Evolutionary conservation across 441 rosid species (phyloP), one percentile per base, ranked within the genome.

Genomic region (Sinapis alba): DNA sequence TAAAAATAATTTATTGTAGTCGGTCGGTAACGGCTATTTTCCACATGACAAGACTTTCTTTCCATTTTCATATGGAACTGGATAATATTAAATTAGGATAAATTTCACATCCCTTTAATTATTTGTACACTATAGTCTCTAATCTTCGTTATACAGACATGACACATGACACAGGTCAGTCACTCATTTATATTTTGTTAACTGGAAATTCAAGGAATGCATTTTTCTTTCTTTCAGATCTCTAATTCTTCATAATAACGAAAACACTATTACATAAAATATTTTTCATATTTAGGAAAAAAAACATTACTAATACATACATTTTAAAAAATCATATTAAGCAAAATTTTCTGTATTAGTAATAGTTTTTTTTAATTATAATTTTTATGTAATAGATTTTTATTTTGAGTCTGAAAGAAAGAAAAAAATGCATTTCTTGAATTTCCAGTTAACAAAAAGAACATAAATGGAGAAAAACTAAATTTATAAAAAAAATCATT

Each of bases 1-100:
- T 43, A 43, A 43, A 28, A 64, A 16, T 8, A 6, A 8, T 15
- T 27, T 12, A 13, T 18, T 9, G 32, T 13, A 36, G 30, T 54
- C 43, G 20, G 30, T 54, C 43, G 20, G 53, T 26, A 62, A 53
- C 76, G 64, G 43, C 64, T 63, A 72, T 32, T 15, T 62, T 61
- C 50, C 16, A 30, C 23, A 16, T 4, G 59, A 54, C 27, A 43
- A 32, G 23, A 62, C 51, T 43, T 50, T 62, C 9, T 23, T 11
- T 50, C 13, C 1, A 18, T 6, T 64, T 60, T 43, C n/a, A 6
- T 16, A 7, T 58, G 56, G 8, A 36, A 21, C 27, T 57, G 26
- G 32, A 23, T 32, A 6, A 43, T 54, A 10, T 4, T 47, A 16
- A 47, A 41, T 50, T 7, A 6, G 56, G 56, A 50, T 6, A 47